Evolutionary conservation across 148 eudicot species (phyloP).

Genomic region (Pharnaceum exiguum): DNA sequence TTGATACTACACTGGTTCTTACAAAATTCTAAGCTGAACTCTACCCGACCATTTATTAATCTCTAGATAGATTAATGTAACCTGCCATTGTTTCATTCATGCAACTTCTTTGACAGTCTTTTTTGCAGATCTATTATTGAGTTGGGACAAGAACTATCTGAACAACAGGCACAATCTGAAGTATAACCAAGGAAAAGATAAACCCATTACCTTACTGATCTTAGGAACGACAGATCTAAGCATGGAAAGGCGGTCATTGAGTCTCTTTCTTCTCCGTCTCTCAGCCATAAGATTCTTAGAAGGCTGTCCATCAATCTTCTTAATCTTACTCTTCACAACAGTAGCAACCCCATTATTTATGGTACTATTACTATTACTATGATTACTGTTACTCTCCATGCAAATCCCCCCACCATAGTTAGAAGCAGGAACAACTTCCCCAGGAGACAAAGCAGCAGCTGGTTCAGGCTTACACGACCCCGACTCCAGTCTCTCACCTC

Average conservation of each 20-base stretch:
- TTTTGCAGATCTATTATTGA: too few species aligned
- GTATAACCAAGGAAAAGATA: too few species aligned
- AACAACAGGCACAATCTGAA: too few species aligned
- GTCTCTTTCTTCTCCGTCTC: constrained; percentile 56
- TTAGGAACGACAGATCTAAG: constrained; percentile 84
- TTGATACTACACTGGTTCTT: too few species aligned
- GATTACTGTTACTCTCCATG: constrained; percentile 21
- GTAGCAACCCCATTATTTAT: too few species aligned
- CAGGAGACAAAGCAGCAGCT: not conserved
- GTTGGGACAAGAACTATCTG: too few species aligned
- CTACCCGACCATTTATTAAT: too few species aligned
- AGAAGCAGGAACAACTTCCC: constrained; percentile 12
- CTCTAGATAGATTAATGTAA: too few species aligned
- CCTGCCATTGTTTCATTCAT: too few species aligned
- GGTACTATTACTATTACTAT: not conserved
- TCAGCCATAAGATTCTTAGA: constrained; percentile 86
- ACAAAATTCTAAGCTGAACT: too few species aligned
- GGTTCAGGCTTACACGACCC: constrained; percentile 39
- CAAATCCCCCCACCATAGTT: constrained; percentile 26
- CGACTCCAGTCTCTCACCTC: too few species aligned
- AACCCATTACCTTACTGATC: constrained; percentile 60
- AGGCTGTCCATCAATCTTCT: constrained; percentile 57
- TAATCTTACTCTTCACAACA: constrained; percentile 30
- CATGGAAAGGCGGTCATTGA: constrained; percentile 77
- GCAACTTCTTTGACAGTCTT: too few species aligned